Evolutionary conservation across 2,329 filamentous ascomycete genomes (phyloP).

Genomic region (Mycosphaerella arachidis): DNA sequence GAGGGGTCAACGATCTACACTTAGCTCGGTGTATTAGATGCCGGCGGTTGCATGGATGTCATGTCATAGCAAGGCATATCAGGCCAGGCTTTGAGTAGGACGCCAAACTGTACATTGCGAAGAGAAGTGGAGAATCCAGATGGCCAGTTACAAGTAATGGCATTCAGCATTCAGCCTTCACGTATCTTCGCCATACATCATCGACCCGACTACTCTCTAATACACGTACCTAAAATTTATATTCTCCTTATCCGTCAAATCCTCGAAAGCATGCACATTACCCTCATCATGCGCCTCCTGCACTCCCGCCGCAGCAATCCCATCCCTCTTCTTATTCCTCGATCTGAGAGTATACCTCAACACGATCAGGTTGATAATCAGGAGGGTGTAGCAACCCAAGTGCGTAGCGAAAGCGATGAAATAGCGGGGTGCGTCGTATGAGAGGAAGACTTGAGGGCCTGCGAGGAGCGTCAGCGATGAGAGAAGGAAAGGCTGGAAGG

Average conservation of each 20-base stretch:
- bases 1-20: neutral
- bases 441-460: slow-evolving; percentile 62
- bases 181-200: neutral
- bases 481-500: neutral
- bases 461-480: neutral
- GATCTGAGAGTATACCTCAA: slow-evolving; percentile 39
- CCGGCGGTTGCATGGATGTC: neutral
- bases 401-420: slow-evolving; percentile 66
- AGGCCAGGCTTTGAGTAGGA: too few relatives aligned
- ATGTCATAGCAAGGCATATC: neutral
- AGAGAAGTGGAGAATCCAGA: too few relatives aligned
- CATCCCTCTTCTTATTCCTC: slow-evolving; percentile 40
- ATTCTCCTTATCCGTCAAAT: slow-evolving; percentile 33
- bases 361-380: slow-evolving; percentile 41
- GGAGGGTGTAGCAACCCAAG: slow-evolving; percentile 61
- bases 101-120: too few relatives aligned
- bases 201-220: neutral
- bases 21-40: neutral
- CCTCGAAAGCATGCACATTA: slow-evolving; percentile 31
- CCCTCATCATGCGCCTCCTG: slow-evolving; percentile 26
- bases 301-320: slow-evolving; percentile 22
- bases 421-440: slow-evolving; percentile 59
- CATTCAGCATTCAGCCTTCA: too few relatives aligned
- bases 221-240: slow-evolving; percentile 15
- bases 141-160: too few relatives aligned